A percentile compares a stretch with the other conserved stretches of the same genome.
These are phyloP conservation scores for Trametes sp. DNA, from an alignment of 1,284 basidiomycete genomes.

Conservation along the genomic window DNA sequence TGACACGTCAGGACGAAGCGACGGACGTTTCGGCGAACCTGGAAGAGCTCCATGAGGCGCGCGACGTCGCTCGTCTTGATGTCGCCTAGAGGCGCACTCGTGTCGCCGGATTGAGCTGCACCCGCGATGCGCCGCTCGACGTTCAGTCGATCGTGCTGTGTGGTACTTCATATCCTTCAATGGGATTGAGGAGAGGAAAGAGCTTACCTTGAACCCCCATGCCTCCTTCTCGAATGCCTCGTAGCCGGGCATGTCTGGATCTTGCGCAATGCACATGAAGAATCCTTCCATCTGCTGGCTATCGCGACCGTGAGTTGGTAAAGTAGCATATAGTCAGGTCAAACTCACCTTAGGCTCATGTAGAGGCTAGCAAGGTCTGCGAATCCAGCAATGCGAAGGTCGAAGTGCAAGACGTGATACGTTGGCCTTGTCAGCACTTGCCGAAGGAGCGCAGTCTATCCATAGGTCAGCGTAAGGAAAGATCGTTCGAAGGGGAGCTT, in stretches of 20 bases:
- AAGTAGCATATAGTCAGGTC: not conserved
- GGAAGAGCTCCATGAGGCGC: constrained; percentile 85
- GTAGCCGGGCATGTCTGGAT: constrained; percentile 64
- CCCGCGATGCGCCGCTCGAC: constrained; percentile 68
- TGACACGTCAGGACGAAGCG: not conserved
- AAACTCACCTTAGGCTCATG: constrained; percentile 56
- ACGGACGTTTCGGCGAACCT: constrained; percentile 46
- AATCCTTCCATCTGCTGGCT: constrained; percentile 84
- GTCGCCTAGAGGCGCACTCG: constrained; percentile 44
- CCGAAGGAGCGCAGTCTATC: constrained; percentile 75
- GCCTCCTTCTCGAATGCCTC: constrained; percentile 76
- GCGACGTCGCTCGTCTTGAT: constrained; percentile 83
- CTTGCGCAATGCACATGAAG: constrained; percentile 64
- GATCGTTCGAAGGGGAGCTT: constrained; percentile 10
- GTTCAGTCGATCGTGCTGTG: constrained; percentile 74
- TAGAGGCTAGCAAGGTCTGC: constrained; percentile 81
- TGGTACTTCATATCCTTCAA: not conserved
- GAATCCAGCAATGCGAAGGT: constrained; percentile 84
- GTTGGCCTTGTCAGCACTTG: constrained; percentile 72
- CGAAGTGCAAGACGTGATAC: constrained; percentile 85
- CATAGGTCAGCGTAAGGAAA: constrained; percentile 2
- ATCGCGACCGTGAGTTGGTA: not conserved
- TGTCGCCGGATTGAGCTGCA: constrained; percentile 37
- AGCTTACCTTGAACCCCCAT: constrained; percentile 75
- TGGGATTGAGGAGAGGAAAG: not conserved